phyloP scores from a whole-genome alignment of 2,329 filamentous ascomycete genomes.

The Fusarium illudens region DNA sequence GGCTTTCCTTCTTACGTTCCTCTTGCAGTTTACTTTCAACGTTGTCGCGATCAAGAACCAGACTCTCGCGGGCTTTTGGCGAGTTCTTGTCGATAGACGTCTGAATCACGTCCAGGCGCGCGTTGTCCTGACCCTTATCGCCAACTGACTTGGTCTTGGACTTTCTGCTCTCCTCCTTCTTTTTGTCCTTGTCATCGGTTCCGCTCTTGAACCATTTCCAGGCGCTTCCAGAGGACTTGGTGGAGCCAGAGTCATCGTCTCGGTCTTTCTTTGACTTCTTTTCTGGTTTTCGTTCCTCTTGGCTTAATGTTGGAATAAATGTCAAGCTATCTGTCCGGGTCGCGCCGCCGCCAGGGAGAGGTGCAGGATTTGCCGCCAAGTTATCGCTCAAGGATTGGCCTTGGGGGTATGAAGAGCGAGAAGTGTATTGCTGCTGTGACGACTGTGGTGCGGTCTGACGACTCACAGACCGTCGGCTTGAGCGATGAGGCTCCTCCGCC shows the following conservation, averaged over 20 bases:
- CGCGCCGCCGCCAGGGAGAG: slow-evolving; percentile 72
- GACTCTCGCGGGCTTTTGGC: slow-evolving; percentile 78
- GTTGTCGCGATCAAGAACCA: slow-evolving; percentile 82
- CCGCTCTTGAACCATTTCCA: slow-evolving; percentile 84
- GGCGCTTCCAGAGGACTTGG: slow-evolving; percentile 73
- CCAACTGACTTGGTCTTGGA: slow-evolving; percentile 67
- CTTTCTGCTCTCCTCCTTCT: slow-evolving; percentile 70
- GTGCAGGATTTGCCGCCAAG: slow-evolving; percentile 59
- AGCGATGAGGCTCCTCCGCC: slow-evolving; percentile 56
- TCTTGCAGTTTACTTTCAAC: slow-evolving; percentile 77
- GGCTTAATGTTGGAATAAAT: slow-evolving; percentile 75
- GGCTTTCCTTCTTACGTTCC: slow-evolving; percentile 82
- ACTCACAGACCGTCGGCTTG: slow-evolving; percentile 39
- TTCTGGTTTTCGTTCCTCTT: slow-evolving; percentile 78
- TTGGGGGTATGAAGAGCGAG: slow-evolving; percentile 41
- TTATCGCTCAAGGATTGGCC: slow-evolving; percentile 43
- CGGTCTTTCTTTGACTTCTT: slow-evolving; percentile 79
- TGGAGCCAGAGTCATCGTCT: slow-evolving; percentile 66
- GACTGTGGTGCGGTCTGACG: slow-evolving; percentile 31
- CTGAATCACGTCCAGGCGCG: slow-evolving; percentile 85
- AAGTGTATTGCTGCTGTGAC: slow-evolving; percentile 40
- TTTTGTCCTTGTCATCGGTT: slow-evolving; percentile 71
- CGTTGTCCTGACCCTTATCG: slow-evolving; percentile 76
- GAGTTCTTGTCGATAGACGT: slow-evolving; percentile 79
- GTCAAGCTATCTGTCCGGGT: slow-evolving; percentile 78